A percentile compares a stretch with the other conserved stretches of the same genome.
Evolutionary conservation across 1,284 basidiomycete genomes (phyloP).

Genomic region (Gymnopus androsaceus): DNA sequence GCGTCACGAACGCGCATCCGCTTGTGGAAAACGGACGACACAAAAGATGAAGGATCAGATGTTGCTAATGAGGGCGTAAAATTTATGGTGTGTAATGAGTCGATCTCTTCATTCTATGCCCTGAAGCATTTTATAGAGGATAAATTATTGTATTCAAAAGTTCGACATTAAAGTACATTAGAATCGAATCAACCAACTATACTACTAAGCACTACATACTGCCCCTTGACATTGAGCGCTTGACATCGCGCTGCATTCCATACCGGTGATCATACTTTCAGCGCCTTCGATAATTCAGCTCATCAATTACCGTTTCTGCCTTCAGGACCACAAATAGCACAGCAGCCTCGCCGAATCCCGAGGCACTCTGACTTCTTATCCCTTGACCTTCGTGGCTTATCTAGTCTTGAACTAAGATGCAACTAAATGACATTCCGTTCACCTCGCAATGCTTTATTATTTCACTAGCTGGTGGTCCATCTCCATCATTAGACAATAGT

Average conservation of each 20-base stretch:
- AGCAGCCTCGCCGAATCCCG: neutral
- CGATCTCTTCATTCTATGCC: neutral
- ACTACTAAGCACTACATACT: neutral
- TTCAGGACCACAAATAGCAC: no score
- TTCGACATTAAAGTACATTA: neutral
- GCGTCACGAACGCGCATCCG: conserved; percentile 22
- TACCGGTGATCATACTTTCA: no score
- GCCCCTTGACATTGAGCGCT: no score
- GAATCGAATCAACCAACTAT: neutral
- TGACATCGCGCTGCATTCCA: no score
- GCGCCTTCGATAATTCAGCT: no score
- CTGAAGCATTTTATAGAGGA: neutral
- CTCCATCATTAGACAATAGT: no score
- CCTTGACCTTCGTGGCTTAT: conserved; percentile 6
- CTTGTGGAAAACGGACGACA: conserved; percentile 23
- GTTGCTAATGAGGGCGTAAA: conserved; percentile 16
- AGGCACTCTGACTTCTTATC: no score
- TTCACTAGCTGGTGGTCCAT: no score
- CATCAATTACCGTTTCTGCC: no score
- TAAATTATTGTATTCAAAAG: neutral
- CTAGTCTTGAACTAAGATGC: neutral
- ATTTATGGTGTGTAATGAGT: conserved; percentile 9
- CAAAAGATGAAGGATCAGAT: conserved; percentile 21
- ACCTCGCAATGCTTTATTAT: neutral
- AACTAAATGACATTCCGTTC: neutral